Evolutionary conservation across 2,329 filamentous ascomycete genomes (phyloP), one percentile per base, ranked within the genome.

Genomic region (Alternaria arborescens): DNA sequence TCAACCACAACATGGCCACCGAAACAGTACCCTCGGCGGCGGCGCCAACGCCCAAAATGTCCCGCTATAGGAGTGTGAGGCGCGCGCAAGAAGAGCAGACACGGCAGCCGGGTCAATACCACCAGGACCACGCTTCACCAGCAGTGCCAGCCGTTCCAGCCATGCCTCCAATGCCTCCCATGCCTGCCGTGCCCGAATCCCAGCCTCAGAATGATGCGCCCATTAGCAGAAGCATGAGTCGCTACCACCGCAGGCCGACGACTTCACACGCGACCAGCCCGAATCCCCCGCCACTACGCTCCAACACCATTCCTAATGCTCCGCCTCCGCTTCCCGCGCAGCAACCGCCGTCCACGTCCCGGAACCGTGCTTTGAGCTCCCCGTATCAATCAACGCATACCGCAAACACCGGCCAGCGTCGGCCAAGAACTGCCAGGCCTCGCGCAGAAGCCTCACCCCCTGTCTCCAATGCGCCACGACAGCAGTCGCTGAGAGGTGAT

Each of bases 11-110:
- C 71, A 78, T 78, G 76, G 72, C 68, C 40, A 68, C 73, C 67
- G 73, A 75, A 56, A 68, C 66, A 60, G 62, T 72, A 44, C 60
- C 66, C 52, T 64, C 73, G 47, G 58, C 68, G 65, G 62, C 66
- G 48, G 61, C 66, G 42, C 44, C 67, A 59, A 53, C 68, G 55
- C 72, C 76, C 53, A 87, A 85, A 70, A 83, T 86, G 71, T 85
- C 85, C 55, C 82, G 87, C 42, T 89, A 89, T 75, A 81, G 86
- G 65, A 86, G 85, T 30, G 85, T 88, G 56, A 79, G 87, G 60
- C 81, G 81, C 63, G 79, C 78, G 22, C 77, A 80, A 55, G 73
- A 79, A 59, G 70, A 77, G 54, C 72, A 75, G 36, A 55, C 54
- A 22, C 62, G 62, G 18, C 61, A 58, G 11, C 32, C 40, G 14